Conservation (phyloP, 169 alveolate species). For the Plasmodium inui region DNA sequence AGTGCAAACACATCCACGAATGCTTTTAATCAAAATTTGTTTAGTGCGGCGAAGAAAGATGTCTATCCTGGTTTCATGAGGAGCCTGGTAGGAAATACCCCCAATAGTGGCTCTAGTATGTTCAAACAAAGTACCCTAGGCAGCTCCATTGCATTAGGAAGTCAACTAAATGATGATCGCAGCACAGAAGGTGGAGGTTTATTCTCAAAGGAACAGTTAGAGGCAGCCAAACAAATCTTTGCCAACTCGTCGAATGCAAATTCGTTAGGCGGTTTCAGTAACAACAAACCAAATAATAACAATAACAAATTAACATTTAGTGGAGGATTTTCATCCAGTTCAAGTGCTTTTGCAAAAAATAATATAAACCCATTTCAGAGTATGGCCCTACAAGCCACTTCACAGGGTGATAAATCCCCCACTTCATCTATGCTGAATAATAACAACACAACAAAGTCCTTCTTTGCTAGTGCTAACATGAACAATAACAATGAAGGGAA, state of each 20-base stretch:
- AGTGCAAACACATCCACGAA: slow-evolving; percentile 17
- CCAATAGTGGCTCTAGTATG: slow-evolving; percentile 45
- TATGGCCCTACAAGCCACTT: slow-evolving; percentile 54
- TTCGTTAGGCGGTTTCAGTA: slow-evolving; percentile 5
- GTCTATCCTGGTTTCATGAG: slow-evolving; percentile 68
- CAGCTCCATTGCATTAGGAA: slow-evolving; percentile 74
- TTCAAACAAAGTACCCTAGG: slow-evolving; percentile 71
- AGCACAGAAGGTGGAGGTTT: slow-evolving; percentile 51
- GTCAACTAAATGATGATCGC: slow-evolving; percentile 67
- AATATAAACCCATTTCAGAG: slow-evolving; percentile 72
- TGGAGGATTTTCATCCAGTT: slow-evolving; percentile 65
- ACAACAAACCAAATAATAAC: background rate
- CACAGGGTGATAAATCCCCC: slow-evolving; percentile 48
- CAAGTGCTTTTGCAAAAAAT: slow-evolving; percentile 67
- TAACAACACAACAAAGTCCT: slow-evolving; percentile 8
- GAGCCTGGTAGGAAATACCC: slow-evolving; percentile 31
- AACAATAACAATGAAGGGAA: slow-evolving; percentile 13
- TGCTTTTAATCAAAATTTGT: slow-evolving; percentile 56
- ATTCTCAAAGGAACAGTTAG: slow-evolving; percentile 72
- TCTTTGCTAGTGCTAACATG: slow-evolving; percentile 19
- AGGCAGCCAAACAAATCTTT: slow-evolving; percentile 72
- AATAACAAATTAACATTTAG: slow-evolving; percentile 59
- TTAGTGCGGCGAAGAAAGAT: slow-evolving; percentile 73
- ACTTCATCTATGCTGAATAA: slow-evolving; percentile 15
- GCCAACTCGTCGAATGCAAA: slow-evolving; percentile 66